Percentiles rank a stretch among this genome's conserved stretches.
Evolutionary conservation across 352 stramenopile genomes (phyloP).

Genomic region (Phytophthora citrophthora): DNA sequence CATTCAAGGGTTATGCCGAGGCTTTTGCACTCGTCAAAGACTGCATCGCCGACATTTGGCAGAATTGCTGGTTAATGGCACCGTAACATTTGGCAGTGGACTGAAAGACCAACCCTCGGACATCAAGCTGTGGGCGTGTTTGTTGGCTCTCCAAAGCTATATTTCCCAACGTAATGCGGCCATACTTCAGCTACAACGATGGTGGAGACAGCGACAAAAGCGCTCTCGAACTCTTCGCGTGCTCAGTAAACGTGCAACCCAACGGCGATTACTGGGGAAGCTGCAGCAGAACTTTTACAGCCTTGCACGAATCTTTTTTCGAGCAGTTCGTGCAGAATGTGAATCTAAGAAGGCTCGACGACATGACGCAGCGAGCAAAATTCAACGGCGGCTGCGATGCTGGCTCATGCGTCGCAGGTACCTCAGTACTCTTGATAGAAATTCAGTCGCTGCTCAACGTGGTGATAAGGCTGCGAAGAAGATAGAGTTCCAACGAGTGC

Average conservation of each 20-base stretch:
- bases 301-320: constrained; percentile 55
- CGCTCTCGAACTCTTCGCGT: constrained; percentile 29
- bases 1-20: constrained; percentile 61
- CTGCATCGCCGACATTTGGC: constrained; percentile 43
- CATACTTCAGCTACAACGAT: constrained; percentile 38
- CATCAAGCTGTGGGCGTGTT: constrained; percentile 61
- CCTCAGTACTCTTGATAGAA: constrained; percentile 37
- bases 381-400: constrained; percentile 48
- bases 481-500: constrained; percentile 24
- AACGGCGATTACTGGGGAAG: constrained; percentile 46
- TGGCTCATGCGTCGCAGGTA: constrained; percentile 61
- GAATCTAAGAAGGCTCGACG: constrained; percentile 39
- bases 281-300: constrained; percentile 51
- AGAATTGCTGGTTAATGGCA: constrained; percentile 40
- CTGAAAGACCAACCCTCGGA: constrained; percentile 42
- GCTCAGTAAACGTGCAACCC: constrained; percentile 42
- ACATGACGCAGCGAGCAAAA: constrained; percentile 47
- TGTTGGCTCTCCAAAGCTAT: constrained; percentile 52
- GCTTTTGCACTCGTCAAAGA: constrained; percentile 46
- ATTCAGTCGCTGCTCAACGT: constrained; percentile 27
- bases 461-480: constrained; percentile 39
- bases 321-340: constrained; percentile 41
- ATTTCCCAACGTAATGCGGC: constrained; percentile 29
- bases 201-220: constrained; percentile 41
- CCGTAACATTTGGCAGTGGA: constrained; percentile 12